These are phyloP conservation scores for Paragyromitra xinjiangensis DNA, from an alignment of 495 filamentous ascomycete genomes.

Conservation along the genomic window DNA sequence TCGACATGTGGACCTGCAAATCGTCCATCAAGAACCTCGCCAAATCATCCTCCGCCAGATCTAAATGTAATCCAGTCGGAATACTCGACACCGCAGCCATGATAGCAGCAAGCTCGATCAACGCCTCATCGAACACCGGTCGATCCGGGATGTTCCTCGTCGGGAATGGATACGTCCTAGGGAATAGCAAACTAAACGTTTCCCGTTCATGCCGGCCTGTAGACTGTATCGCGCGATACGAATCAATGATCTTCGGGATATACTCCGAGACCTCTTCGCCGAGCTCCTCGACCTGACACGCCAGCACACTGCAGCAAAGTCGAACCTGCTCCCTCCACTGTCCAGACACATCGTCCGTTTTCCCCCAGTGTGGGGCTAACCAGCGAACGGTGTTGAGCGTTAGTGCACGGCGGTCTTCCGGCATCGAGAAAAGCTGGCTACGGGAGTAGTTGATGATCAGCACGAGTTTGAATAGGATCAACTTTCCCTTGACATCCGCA, in stretches of 20 bases:
- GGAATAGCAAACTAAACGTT: constrained; percentile 85
- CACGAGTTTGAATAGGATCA: constrained; percentile 92
- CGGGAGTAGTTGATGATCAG: constrained; percentile 89
- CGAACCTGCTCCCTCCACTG: constrained; percentile 95
- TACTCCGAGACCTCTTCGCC: constrained; percentile 85
- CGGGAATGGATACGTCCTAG: constrained; percentile 88
- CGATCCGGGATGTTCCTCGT: constrained; percentile 70
- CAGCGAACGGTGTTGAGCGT: constrained; percentile 85
- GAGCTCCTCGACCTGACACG: constrained; percentile 78
- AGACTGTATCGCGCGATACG: constrained; percentile 78
- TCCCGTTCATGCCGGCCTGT: constrained; percentile 71
- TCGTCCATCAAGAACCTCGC: constrained; percentile 76
- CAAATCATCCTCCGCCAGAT: constrained; percentile 78
- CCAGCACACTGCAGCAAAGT: constrained; percentile 87
- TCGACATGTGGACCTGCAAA: constrained; percentile 84
- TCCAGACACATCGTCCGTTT: constrained; percentile 72
- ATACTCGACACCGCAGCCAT: constrained; percentile 81
- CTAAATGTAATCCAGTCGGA: constrained; percentile 71
- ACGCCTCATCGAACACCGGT: constrained; percentile 81
- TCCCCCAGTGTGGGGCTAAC: constrained; percentile 95
- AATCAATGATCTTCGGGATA: constrained; percentile 88
- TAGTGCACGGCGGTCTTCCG: constrained; percentile 75
- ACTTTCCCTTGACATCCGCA: constrained; percentile 84
- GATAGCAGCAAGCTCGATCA: constrained; percentile 88
- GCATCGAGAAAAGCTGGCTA: constrained; percentile 77